A percentile compares a stretch with the other conserved stretches of the same genome.
Evolutionary conservation across 2,329 filamentous ascomycete genomes (phyloP).

Genomic region (Sarocladium kiliense): DNA sequence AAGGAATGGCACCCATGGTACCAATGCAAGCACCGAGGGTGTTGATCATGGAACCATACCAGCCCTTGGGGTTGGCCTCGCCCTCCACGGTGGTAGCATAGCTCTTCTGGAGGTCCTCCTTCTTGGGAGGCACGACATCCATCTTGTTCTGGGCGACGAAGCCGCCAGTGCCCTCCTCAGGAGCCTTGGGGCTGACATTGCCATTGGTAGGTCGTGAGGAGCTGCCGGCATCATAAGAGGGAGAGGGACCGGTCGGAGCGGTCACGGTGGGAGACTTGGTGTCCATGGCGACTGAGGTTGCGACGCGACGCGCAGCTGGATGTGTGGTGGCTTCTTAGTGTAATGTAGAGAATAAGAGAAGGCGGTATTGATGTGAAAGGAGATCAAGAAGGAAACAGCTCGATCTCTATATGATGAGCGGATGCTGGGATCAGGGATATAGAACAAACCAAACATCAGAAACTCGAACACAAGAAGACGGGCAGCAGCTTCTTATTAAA

Average conservation of each 20-base stretch:
- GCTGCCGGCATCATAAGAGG: not conserved
- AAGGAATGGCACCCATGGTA: slow-evolving; percentile 78
- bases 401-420: not conserved
- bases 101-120: slow-evolving; percentile 78
- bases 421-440: not conserved
- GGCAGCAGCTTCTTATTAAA: slow-evolving; percentile 2
- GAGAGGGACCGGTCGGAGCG: not conserved
- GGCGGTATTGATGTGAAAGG: no score
- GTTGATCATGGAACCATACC: slow-evolving; percentile 89
- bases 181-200: slow-evolving; percentile 25
- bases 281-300: not conserved
- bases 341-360: not conserved
- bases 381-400: no score
- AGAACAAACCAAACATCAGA: not conserved
- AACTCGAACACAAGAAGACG: not conserved
- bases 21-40: slow-evolving; percentile 69
- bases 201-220: slow-evolving; percentile 13
- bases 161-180: slow-evolving; percentile 26
- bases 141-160: slow-evolving; percentile 53
- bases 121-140: slow-evolving; percentile 71
- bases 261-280: not conserved
- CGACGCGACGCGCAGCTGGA: not conserved
- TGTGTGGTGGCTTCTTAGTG: not conserved
- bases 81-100: slow-evolving; percentile 63
- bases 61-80: slow-evolving; percentile 69